Conservation (phyloP, 2,329 filamentous ascomycete genomes). For the Stenocarpella maydis region DNA sequence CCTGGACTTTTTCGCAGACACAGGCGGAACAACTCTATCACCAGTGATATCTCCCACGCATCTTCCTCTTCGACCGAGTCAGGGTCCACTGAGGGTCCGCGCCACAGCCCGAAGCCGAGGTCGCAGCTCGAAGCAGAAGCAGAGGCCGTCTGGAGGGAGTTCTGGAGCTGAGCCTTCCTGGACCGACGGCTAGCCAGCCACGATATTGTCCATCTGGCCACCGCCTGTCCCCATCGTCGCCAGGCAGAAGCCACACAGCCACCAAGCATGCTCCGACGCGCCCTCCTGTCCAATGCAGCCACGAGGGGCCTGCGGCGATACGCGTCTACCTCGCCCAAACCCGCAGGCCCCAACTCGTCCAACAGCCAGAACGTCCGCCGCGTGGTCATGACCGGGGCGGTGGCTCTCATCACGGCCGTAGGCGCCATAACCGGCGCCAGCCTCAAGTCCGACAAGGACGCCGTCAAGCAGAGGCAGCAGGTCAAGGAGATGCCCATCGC, state of each 20-base stretch:
- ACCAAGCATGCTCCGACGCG: not conserved
- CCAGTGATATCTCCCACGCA: conserved; percentile 25
- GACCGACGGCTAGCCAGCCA: not conserved
- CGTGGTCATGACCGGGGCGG: conserved; percentile 40
- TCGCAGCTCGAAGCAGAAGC: conserved; percentile 32
- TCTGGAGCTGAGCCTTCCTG: conserved; percentile 37
- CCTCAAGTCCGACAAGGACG: conserved; percentile 41
- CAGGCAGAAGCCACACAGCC: not conserved
- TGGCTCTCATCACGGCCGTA: conserved; percentile 43
- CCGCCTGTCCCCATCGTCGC: not conserved
- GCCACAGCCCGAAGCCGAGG: not conserved
- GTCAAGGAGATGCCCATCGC: conserved; percentile 40
- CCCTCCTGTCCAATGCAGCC: not conserved
- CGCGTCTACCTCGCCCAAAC: not conserved
- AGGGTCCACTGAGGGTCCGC: not conserved
- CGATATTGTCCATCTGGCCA: not conserved
- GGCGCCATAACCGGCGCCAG: conserved; percentile 46
- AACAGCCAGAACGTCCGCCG: conserved; percentile 36
- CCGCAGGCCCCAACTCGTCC: not conserved
- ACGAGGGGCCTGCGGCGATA: conserved; percentile 17
- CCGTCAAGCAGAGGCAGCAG: conserved; percentile 37
- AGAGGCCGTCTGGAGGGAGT: conserved; percentile 37
- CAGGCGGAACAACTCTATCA: conserved; percentile 18
- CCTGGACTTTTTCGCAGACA: not conserved
- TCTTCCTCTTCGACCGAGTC: conserved; percentile 14